phyloP scores from a whole-genome alignment of 2,329 filamentous ascomycete genomes.

The Zymoseptoria crescenta region DNA sequence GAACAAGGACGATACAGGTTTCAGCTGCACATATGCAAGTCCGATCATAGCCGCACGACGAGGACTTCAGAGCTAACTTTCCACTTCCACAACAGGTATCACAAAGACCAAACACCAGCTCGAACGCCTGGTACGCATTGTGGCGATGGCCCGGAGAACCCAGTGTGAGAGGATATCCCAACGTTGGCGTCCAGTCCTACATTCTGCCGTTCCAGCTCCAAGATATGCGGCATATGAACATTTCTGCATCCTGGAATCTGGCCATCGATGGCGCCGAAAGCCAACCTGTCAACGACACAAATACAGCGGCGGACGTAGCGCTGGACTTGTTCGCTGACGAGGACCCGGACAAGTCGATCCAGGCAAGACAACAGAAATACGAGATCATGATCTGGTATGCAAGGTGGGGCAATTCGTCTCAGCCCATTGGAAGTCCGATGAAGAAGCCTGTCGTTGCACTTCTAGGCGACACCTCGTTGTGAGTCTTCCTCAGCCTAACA shows the following conservation, averaged over 20 bases:
- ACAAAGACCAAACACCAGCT: no score
- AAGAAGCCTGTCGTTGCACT: slow-evolving; percentile 8
- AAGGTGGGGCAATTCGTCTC: slow-evolving; percentile 9
- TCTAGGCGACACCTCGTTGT: slow-evolving; percentile 9
- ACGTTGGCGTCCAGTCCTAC: slow-evolving; percentile 11
- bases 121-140: background rate
- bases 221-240: no score
- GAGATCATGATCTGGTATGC: slow-evolving; percentile 18
- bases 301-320: slow-evolving; percentile 12
- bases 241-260: no score
- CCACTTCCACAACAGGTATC: no score
- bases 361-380: slow-evolving; percentile 11
- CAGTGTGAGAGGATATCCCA: slow-evolving; percentile 11
- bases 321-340: slow-evolving; percentile 15
- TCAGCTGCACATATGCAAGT: no score
- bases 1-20: no score
- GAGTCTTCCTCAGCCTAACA: background rate
- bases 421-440: slow-evolving; percentile 11
- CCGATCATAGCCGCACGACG: no score
- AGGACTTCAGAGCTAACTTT: no score
- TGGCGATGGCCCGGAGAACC: background rate
- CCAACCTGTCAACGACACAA: slow-evolving; percentile 3
- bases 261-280: no score
- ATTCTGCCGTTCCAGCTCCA: slow-evolving; percentile 9
- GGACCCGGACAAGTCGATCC: slow-evolving; percentile 7